Conservation (phyloP, 305 asterid species). For the Fraxinus latifolia region DNA sequence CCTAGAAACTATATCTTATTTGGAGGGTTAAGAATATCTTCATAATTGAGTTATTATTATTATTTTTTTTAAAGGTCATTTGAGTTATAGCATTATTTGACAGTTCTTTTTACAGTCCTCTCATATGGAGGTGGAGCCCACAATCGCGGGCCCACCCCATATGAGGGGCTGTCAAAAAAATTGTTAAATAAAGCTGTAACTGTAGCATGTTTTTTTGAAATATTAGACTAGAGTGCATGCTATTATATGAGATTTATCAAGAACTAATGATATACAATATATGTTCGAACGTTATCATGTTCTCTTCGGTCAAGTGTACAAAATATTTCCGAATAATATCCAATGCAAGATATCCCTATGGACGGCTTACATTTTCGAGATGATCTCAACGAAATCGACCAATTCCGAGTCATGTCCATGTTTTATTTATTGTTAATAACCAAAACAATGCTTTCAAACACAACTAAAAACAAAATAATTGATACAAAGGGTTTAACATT, state of each 20-base stretch:
- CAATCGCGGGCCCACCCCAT: too few relatives aligned
- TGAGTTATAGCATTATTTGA: not conserved
- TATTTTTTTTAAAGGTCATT: not conserved
- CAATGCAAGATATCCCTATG: not conserved
- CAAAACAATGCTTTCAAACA: not conserved
- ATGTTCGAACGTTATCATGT: not conserved
- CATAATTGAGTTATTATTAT: not conserved
- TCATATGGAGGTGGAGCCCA: too few relatives aligned
- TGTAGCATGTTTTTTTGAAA: not conserved
- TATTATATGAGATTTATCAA: not conserved
- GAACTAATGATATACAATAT: not conserved
- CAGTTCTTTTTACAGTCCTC: too few relatives aligned
- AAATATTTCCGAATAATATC: not conserved
- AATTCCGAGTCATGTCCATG: not conserved
- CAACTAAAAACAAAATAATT: not conserved
- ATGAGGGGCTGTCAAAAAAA: too few relatives aligned
- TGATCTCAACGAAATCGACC: not conserved
- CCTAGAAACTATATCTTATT: not conserved
- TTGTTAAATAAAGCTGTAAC: too few relatives aligned
- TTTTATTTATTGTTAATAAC: not conserved
- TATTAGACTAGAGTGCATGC: not conserved
- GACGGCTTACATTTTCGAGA: not conserved
- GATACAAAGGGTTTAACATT: not conserved
- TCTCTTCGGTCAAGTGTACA: not conserved
- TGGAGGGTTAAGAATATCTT: not conserved